These are phyloP conservation scores for Paratrimastix pyriformis DNA, from an alignment of 78 protist genomes.

Conservation along the genomic window DNA sequence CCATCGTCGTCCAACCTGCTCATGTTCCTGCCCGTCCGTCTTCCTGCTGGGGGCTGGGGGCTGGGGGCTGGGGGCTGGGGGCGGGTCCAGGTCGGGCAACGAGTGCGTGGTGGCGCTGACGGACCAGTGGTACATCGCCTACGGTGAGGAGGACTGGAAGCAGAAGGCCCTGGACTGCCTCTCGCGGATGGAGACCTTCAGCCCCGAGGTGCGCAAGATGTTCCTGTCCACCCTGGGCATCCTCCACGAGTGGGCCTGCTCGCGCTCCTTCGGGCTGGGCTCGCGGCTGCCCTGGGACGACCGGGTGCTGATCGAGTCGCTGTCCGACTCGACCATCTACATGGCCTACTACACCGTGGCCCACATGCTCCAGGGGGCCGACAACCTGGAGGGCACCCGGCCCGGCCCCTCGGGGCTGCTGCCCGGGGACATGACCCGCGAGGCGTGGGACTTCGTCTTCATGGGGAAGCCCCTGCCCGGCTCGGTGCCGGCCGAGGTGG, in stretches of 20 bases:
- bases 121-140: conserved; percentile 97
- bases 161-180: conserved; percentile 27
- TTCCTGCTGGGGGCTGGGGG: no score
- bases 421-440: conserved; percentile 59
- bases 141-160: conserved; percentile 90
- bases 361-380: conserved; percentile 74
- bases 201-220: background rate
- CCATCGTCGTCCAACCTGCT: no score
- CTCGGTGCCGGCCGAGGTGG: conserved; percentile 25
- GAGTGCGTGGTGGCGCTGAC: conserved; percentile 91
- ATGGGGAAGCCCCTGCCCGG: conserved; percentile 11
- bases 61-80: no score
- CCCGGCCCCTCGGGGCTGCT: conserved; percentile 53
- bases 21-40: no score
- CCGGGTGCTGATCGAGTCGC: conserved; percentile 83
- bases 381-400: conserved; percentile 54
- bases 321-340: conserved; percentile 99
- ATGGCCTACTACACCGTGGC: conserved; percentile 98
- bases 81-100: no score
- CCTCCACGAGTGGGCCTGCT: conserved; percentile 96
- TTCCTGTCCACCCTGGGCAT: conserved; percentile 58
- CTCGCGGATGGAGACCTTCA: conserved; percentile 36
- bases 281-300: conserved; percentile 86
- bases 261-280: conserved; percentile 96
- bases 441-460: conserved; percentile 60